Evolutionary conservation across 106 monocot genomes (phyloP).

Genomic region (Platanthera guangdongensis): DNA sequence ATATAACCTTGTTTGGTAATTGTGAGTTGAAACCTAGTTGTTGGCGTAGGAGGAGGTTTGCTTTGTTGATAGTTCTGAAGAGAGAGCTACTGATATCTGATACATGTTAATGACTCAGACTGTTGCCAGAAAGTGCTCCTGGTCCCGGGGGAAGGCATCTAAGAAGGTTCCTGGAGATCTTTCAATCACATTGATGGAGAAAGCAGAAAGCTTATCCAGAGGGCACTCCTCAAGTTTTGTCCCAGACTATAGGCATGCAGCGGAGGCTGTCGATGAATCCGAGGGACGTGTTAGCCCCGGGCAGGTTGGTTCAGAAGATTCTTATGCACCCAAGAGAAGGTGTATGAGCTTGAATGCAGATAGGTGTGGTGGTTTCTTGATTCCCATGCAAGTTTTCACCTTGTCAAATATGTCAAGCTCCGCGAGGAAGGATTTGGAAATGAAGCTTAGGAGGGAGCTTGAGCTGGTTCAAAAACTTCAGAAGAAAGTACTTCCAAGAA

Average conservation of each 20-base stretch:
- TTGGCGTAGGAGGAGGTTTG: background rate
- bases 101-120: constrained; percentile 18
- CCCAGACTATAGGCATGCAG: constrained; percentile 24
- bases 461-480: constrained; percentile 51
- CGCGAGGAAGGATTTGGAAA: constrained; percentile 39
- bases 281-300: constrained; percentile 55
- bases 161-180: constrained; percentile 13
- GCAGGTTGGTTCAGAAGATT: constrained; percentile 53
- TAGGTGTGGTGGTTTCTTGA: constrained; percentile 28
- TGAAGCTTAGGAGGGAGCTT: constrained; percentile 54
- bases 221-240: constrained; percentile 25
- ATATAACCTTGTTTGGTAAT: background rate
- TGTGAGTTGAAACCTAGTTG: background rate
- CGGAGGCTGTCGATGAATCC: constrained; percentile 54
- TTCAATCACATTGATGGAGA: constrained; percentile 34
- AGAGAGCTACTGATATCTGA: background rate
- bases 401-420: constrained; percentile 42
- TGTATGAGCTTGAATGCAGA: constrained; percentile 67
- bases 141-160: constrained; percentile 13
- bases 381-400: constrained; percentile 44
- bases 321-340: constrained; percentile 63
- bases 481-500: constrained; percentile 27
- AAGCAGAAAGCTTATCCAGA: constrained; percentile 24
- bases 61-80: background rate
- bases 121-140: constrained; percentile 26